These are phyloP conservation scores for Solanum tarijense DNA, from an alignment of 257 asterid species.

Conservation along the genomic window DNA sequence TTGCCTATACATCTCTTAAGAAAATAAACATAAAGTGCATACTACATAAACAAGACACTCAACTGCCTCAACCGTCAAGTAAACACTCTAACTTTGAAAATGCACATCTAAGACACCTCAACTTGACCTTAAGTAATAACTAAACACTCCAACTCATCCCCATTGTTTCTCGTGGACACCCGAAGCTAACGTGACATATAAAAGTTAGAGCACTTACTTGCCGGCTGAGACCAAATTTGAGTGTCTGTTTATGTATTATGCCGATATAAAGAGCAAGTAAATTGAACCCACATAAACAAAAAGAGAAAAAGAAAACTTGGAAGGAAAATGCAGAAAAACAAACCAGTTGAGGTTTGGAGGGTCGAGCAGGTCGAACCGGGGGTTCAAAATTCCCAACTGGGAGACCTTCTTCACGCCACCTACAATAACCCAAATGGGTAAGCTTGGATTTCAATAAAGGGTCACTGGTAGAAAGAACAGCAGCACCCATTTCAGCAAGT, in stretches of 20 bases:
- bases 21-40: not conserved
- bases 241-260: not conserved
- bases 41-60: not conserved
- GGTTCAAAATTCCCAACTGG: conserved; percentile 62
- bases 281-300: not conserved
- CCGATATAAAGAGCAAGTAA: not conserved
- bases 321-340: not conserved
- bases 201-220: not conserved
- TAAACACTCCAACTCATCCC: not conserved
- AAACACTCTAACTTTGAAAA: not conserved
- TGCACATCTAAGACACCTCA: not conserved
- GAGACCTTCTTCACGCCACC: conserved; percentile 52
- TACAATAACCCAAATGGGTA: conserved; percentile 60
- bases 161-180: not conserved
- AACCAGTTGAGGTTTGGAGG: conserved; percentile 67
- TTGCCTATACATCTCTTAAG: not conserved
- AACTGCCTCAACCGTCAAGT: not conserved
- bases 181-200: not conserved
- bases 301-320: not conserved
- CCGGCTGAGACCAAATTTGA: not conserved
- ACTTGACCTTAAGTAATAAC: not conserved
- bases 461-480: conserved; percentile 63
- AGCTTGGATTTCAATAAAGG: conserved; percentile 69
- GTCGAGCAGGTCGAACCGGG: conserved; percentile 67
- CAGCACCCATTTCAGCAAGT: conserved; percentile 78